Evolutionary conservation across 1,284 basidiomycete genomes (phyloP).

Genomic region (Fomitopsis pinicola): DNA sequence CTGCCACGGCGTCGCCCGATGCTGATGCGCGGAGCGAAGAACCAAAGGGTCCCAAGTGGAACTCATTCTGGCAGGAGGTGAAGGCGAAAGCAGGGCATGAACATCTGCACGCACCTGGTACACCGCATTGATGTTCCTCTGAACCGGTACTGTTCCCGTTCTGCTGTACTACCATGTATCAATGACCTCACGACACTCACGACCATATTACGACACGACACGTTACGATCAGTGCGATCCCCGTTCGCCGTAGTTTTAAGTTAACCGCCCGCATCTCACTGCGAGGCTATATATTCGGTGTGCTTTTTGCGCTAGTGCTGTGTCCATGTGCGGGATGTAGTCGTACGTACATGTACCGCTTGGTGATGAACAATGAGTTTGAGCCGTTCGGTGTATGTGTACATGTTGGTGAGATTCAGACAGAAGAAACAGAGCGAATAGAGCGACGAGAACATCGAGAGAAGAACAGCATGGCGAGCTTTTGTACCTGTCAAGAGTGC

Average conservation of each 20-base stretch:
- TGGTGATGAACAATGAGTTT: too few species aligned
- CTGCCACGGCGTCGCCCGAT: conserved; percentile 9
- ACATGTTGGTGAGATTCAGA: neutral
- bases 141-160: neutral
- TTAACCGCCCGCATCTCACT: neutral
- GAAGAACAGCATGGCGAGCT: neutral
- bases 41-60: conserved; percentile 30
- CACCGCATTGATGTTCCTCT: neutral
- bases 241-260: neutral
- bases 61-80: conserved; percentile 38
- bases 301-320: neutral
- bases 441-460: neutral
- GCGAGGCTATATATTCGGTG: neutral
- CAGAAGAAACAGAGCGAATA: neutral
- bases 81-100: conserved; percentile 24
- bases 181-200: neutral
- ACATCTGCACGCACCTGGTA: neutral
- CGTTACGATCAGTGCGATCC: neutral
- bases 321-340: neutral
- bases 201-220: neutral
- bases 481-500: neutral
- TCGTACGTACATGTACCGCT: neutral
- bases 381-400: neutral
- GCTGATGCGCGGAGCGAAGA: conserved; percentile 7
- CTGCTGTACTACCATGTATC: neutral